Conservation (phyloP, 306 rosid genomes). For the Acacia acuminata region DNA sequence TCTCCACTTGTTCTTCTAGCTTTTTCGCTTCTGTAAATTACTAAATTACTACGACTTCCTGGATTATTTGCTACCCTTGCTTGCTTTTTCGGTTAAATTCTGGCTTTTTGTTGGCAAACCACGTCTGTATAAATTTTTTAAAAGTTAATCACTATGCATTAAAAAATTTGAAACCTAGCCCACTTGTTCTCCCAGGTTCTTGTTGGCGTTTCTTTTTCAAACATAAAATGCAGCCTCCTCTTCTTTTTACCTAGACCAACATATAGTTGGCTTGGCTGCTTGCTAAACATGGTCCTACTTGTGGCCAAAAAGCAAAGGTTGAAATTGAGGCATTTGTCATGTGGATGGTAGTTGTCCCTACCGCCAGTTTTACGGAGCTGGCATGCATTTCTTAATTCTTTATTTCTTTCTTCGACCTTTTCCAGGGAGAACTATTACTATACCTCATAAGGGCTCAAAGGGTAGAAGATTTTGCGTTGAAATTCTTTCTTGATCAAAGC, state of each 20-base stretch:
- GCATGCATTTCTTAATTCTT: constrained; percentile 12
- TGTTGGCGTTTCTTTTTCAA: not conserved
- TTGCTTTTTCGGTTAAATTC: constrained; percentile 12
- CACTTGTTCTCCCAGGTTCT: not conserved
- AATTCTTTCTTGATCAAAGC: constrained; percentile 73
- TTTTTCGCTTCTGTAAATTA: not conserved
- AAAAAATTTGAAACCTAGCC: not conserved
- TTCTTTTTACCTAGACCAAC: not conserved
- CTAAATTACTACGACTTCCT: not conserved
- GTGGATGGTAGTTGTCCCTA: constrained; percentile 36
- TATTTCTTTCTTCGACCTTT: not conserved
- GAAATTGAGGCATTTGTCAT: constrained; percentile 22
- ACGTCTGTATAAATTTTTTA: not conserved
- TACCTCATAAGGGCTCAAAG: constrained; percentile 84
- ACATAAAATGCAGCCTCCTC: not conserved
- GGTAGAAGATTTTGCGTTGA: constrained; percentile 71
- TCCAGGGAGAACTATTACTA: not conserved
- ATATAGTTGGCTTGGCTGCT: not conserved
- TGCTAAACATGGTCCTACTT: constrained; percentile 35
- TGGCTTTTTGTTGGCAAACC: not conserved
- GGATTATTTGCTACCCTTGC: not conserved
- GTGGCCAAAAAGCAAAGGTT: constrained; percentile 40
- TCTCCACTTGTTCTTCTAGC: not conserved
- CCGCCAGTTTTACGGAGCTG: constrained; percentile 5
- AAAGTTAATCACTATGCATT: not conserved